A percentile compares a stretch with the other conserved stretches of the same genome.
phyloP scores from a whole-genome alignment of 257 asterid species.

The Solanum sejunctum region DNA sequence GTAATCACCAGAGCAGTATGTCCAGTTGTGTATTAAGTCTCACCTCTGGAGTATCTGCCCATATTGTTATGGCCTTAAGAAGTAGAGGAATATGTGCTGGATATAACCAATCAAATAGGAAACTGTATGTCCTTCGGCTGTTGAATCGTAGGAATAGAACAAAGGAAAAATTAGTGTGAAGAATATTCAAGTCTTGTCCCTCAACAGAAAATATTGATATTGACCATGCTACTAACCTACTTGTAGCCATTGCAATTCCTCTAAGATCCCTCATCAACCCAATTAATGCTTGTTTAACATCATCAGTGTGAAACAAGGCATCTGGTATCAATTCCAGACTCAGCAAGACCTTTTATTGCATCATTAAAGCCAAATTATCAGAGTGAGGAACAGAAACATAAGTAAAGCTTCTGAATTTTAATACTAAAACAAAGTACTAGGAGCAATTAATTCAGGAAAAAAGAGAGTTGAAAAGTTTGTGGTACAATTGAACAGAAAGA shows the following conservation, averaged over 20 bases:
- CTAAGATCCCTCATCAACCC: constrained; percentile 98
- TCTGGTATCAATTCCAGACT: constrained; percentile 75
- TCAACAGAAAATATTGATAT: not conserved
- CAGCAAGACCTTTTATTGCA: constrained; percentile 42
- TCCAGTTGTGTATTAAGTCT: not conserved
- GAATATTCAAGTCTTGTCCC: not conserved
- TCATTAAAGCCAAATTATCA: constrained; percentile 3
- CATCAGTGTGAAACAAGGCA: constrained; percentile 68
- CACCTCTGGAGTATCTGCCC: constrained; percentile 98
- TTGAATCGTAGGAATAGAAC: constrained; percentile 1
- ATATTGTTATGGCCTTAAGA: constrained; percentile 76
- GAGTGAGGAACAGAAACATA: constrained; percentile 1
- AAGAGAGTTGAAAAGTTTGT: not conserved
- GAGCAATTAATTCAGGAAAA: not conserved
- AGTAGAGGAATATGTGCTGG: constrained; percentile 89
- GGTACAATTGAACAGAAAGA: not conserved
- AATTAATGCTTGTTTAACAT: constrained; percentile 74
- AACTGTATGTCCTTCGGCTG: constrained; percentile 87
- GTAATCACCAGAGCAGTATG: not conserved
- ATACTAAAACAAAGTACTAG: not conserved
- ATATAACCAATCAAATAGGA: constrained; percentile 95
- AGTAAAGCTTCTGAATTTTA: not conserved
- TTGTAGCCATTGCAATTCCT: constrained; percentile 94
- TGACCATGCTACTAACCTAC: constrained; percentile 31
- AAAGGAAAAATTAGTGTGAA: not conserved